These are phyloP conservation scores for Maudiozyma barnettii DNA, from an alignment of 805 yeast genomes.

Conservation along the genomic window DNA sequence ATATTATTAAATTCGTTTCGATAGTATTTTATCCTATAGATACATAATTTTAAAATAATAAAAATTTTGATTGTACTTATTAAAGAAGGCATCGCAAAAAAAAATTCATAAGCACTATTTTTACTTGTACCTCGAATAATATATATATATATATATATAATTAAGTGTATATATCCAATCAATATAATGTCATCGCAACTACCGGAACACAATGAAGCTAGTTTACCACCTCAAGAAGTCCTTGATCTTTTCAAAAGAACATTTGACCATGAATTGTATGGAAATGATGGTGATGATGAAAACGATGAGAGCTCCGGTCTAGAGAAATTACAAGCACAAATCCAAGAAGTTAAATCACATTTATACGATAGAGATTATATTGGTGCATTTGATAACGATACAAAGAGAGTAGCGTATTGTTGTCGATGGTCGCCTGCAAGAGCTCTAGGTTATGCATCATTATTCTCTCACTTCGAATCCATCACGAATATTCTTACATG, in stretches of 20 bases:
- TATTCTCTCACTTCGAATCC: slow-evolving; percentile 43
- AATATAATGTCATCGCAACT: slow-evolving; percentile 3
- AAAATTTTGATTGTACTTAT: not conserved
- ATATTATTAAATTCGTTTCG: not conserved
- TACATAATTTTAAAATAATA: not conserved
- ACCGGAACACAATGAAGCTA: slow-evolving; percentile 16
- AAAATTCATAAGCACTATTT: not conserved
- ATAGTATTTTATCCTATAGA: not conserved
- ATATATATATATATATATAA: too few species aligned
- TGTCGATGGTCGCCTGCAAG: slow-evolving; percentile 83
- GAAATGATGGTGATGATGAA: slow-evolving; percentile 4
- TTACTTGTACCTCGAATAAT: too few species aligned
- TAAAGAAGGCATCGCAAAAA: not conserved
- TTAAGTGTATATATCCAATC: not conserved
- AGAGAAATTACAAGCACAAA: slow-evolving; percentile 18
- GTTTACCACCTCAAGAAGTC: slow-evolving; percentile 25
- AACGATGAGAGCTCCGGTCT: too few species aligned
- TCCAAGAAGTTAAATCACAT: slow-evolving; percentile 63
- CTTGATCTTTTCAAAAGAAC: slow-evolving; percentile 24
- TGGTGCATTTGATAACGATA: slow-evolving; percentile 55
- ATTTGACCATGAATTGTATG: slow-evolving; percentile 21
- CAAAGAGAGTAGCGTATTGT: slow-evolving; percentile 65
- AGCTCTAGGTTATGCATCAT: slow-evolving; percentile 61
- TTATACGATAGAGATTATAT: slow-evolving; percentile 62
- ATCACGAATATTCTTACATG: slow-evolving; percentile 17